Percentiles rank a stretch among this genome's conserved stretches.
Evolutionary conservation across 441 rosid genomes (phyloP).

Genomic region (Pelargonium exstipulatum): DNA sequence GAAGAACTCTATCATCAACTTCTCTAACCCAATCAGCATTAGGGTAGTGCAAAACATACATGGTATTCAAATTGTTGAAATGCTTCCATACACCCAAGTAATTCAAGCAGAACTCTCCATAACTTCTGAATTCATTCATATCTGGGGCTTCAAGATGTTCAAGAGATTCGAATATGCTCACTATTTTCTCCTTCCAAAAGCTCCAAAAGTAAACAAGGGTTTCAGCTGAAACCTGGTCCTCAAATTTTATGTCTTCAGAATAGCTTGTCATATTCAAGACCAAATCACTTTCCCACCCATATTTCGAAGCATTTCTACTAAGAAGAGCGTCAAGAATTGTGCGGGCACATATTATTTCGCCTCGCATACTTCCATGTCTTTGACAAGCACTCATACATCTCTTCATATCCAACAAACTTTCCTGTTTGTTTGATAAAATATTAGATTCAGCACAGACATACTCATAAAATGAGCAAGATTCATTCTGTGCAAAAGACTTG

Average conservation of each 20-base stretch:
- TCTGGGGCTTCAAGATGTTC: conserved; percentile 12
- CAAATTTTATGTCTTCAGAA: conserved; percentile 19
- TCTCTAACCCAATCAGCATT: conserved; percentile 34
- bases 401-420: conserved; percentile 24
- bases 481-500: conserved; percentile 26
- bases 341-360: conserved; percentile 36
- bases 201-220: conserved; percentile 38
- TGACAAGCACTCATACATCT: conserved; percentile 26
- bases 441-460: conserved; percentile 29
- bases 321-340: conserved; percentile 42
- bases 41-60: conserved; percentile 28
- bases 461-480: conserved; percentile 23
- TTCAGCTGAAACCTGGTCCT: conserved; percentile 23
- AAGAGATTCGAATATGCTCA: conserved; percentile 30
- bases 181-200: conserved; percentile 35
- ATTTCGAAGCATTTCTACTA: conserved; percentile 16
- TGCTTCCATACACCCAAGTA: conserved; percentile 39
- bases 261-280: conserved; percentile 20
- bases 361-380: conserved; percentile 27
- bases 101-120: conserved; percentile 41
- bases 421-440: conserved; percentile 25
- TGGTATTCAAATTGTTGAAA: conserved; percentile 9
- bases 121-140: conserved; percentile 16
- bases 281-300: conserved; percentile 29
- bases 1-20: conserved; percentile 12